A percentile compares a stretch with the other conserved stretches of the same genome.
Conservation (phyloP, 2,329 filamentous ascomycete genomes). For the Penicillium sclerotiorum region DNA sequence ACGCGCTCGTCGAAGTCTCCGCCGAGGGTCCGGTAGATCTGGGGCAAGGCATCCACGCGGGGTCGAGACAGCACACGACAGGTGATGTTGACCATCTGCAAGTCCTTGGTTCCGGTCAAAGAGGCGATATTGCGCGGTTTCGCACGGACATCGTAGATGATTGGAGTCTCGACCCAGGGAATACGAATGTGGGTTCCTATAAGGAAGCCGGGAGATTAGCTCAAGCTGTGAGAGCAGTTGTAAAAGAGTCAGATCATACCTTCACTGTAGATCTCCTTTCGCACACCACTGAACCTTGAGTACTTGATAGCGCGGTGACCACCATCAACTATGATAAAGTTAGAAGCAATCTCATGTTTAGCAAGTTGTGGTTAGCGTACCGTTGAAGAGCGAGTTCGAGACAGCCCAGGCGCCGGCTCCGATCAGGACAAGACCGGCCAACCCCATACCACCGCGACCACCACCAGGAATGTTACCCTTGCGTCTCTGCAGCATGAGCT, state of each 20-base stretch:
- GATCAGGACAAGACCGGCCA: conserved; percentile 59
- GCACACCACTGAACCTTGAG: conserved; percentile 85
- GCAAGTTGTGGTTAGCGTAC: conserved; percentile 41
- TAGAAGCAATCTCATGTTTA: not conserved
- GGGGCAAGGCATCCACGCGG: conserved; percentile 81
- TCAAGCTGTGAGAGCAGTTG: conserved; percentile 1
- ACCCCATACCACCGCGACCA: conserved; percentile 57
- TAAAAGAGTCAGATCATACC: conserved; percentile 58
- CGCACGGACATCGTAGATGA: conserved; percentile 96
- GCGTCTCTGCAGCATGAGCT: conserved; percentile 61
- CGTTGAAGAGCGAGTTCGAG: conserved; percentile 68
- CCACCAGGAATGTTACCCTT: conserved; percentile 58
- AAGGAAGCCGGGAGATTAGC: conserved; percentile 6
- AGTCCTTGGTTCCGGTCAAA: conserved; percentile 95
- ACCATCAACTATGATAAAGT: conserved; percentile 72
- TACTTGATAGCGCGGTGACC: conserved; percentile 99
- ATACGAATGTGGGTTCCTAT: conserved; percentile 88
- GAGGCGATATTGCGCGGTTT: conserved; percentile 97
- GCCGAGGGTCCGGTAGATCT: conserved; percentile 95
- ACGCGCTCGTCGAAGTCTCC: conserved; percentile 97
- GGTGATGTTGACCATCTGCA: conserved; percentile 99
- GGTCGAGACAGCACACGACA: conserved; percentile 97
- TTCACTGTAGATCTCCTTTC: conserved; percentile 95
- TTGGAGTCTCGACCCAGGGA: conserved; percentile 95
- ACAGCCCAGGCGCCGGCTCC: conserved; percentile 44